These are phyloP conservation scores for Lactarius sanguifluus DNA, from an alignment of 768 basidiomycete genomes.

Conservation along the genomic window DNA sequence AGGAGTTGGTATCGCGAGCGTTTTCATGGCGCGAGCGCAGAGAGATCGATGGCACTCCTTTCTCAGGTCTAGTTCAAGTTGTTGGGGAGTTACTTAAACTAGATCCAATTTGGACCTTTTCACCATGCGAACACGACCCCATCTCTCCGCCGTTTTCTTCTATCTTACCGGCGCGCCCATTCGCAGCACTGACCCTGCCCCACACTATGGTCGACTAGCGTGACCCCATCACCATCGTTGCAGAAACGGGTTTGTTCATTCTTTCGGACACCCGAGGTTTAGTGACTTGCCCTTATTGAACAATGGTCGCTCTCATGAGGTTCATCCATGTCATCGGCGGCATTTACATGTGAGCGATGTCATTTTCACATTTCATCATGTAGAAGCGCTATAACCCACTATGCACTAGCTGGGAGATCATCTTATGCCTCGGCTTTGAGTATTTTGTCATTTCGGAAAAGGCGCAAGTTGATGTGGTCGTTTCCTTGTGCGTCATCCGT, in stretches of 20 bases:
- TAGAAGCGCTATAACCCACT: not conserved
- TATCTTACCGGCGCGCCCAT: too few relatives aligned
- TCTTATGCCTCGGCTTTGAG: conserved; percentile 17
- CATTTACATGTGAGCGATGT: conserved; percentile 21
- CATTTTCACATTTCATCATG: not conserved
- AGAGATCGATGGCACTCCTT: not conserved
- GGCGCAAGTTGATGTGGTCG: conserved; percentile 19
- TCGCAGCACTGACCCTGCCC: not conserved
- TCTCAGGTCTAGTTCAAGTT: not conserved
- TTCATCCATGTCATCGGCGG: conserved; percentile 17
- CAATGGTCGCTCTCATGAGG: conserved; percentile 13
- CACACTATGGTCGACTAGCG: conserved; percentile 9
- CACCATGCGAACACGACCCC: not conserved
- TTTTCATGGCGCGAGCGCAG: not conserved
- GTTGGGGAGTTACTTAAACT: not conserved
- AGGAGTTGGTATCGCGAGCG: not conserved
- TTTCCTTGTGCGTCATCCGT: conserved; percentile 18
- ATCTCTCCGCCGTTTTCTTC: not conserved
- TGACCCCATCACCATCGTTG: not conserved
- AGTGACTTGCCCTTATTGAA: not conserved
- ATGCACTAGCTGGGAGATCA: conserved; percentile 20
- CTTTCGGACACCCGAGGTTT: not conserved
- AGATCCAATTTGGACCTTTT: not conserved
- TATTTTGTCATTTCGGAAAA: conserved; percentile 9
- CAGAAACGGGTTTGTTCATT: conserved; percentile 2